Conservation (phyloP, 257 asterid species). For the Forsythia viridissima region DNA sequence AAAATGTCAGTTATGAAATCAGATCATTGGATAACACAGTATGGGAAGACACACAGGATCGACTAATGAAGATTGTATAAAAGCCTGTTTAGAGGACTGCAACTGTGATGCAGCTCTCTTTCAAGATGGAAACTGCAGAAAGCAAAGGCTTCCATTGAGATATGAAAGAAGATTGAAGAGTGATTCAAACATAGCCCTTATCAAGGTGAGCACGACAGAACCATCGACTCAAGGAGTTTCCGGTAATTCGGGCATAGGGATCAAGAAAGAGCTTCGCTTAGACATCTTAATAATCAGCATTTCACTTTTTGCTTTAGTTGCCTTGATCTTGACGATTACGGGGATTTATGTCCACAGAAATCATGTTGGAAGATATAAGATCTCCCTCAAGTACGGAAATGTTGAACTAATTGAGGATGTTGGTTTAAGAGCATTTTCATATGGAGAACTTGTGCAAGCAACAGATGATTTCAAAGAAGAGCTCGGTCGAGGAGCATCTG, state of each 20-base stretch:
- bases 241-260: neutral
- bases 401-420: conserved; percentile 30
- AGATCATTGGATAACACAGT: neutral
- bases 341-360: conserved; percentile 10
- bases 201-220: conserved; percentile 18
- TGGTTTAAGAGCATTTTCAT: conserved; percentile 34
- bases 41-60: conserved; percentile 31
- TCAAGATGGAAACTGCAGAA: conserved; percentile 23
- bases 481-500: conserved; percentile 52
- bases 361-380: conserved; percentile 10
- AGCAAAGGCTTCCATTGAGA: conserved; percentile 36
- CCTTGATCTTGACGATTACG: conserved; percentile 31
- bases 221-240: neutral
- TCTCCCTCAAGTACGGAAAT: neutral
- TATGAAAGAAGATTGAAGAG: conserved; percentile 6
- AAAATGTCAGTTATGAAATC: conserved; percentile 11
- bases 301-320: conserved; percentile 21
- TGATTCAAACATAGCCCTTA: conserved; percentile 11
- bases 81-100: conserved; percentile 51
- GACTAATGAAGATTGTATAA: conserved; percentile 32
- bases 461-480: conserved; percentile 45
- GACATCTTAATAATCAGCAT: conserved; percentile 30
- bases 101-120: conserved; percentile 37
- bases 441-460: conserved; percentile 31
- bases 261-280: conserved; percentile 13